phyloP scores from a whole-genome alignment of 495 filamentous ascomycete genomes.

The Penicillium waksmanii region DNA sequence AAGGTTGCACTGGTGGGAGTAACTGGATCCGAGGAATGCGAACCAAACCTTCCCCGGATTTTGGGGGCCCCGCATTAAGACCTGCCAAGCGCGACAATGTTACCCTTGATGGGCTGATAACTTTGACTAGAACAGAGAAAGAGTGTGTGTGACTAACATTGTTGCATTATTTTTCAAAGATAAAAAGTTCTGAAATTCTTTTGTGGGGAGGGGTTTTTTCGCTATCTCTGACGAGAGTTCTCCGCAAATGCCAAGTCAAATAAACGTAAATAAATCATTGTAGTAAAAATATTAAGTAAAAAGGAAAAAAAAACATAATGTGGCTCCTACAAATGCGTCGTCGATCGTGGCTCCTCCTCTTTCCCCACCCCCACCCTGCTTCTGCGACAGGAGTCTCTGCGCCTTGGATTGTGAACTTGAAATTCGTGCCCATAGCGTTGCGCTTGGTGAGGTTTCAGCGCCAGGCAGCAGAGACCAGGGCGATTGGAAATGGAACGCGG shows the following conservation, averaged over 20 bases:
- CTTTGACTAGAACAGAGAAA: too few relatives aligned
- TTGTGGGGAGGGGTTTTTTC: background rate
- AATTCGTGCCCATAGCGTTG: slow-evolving; percentile 12
- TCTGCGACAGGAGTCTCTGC: background rate
- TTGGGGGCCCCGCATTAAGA: slow-evolving; percentile 24
- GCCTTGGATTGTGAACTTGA: background rate
- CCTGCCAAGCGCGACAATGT: slow-evolving; percentile 29
- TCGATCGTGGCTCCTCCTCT: slow-evolving; percentile 3
- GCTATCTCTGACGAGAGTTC: background rate
- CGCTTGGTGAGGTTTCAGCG: slow-evolving; percentile 18
- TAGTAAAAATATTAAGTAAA: background rate
- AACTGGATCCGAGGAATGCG: slow-evolving; percentile 19
- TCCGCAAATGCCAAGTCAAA: background rate
- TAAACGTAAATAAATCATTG: background rate
- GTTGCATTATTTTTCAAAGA: too few relatives aligned
- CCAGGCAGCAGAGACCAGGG: slow-evolving; percentile 20
- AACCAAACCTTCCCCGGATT: slow-evolving; percentile 33
- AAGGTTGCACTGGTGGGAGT: slow-evolving; percentile 13
- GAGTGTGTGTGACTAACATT: too few relatives aligned
- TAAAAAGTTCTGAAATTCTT: too few relatives aligned
- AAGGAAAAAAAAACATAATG: background rate
- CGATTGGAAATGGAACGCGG: slow-evolving; percentile 27
- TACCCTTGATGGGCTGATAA: slow-evolving; percentile 15
- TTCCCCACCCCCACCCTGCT: background rate
- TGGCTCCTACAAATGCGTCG: slow-evolving; percentile 6